Evolutionary conservation across 805 yeast species (phyloP).

Genomic region (Lachancea nothofagi): DNA sequence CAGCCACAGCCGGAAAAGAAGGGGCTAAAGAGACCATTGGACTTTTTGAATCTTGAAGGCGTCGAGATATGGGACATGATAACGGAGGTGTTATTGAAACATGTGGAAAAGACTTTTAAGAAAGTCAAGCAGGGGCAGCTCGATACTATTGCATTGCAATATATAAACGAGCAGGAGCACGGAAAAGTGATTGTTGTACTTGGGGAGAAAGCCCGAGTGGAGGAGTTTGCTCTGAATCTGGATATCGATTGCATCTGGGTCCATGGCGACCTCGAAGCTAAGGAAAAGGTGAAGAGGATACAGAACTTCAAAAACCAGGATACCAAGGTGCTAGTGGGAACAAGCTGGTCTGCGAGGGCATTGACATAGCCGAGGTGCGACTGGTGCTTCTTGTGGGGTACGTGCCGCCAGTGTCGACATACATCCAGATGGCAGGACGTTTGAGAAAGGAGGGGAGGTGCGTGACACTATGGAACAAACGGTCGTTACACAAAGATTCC

Average conservation of each 20-base stretch:
- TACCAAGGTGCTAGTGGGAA: not conserved
- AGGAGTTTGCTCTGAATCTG: not conserved
- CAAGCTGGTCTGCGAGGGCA: slow-evolving; percentile 1
- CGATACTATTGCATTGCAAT: not conserved
- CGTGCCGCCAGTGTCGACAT: not conserved
- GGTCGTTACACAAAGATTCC: not conserved
- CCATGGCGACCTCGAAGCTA: not conserved
- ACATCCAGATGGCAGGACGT: not conserved
- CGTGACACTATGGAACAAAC: not conserved
- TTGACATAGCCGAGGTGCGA: not conserved
- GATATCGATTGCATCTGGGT: not conserved
- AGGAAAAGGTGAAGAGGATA: not conserved
- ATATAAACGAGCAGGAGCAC: not conserved
- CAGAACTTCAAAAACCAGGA: not conserved
- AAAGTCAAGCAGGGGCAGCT: not conserved
- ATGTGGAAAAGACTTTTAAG: not conserved
- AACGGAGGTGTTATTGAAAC: not conserved
- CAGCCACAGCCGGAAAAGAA: not conserved
- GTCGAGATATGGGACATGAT: not conserved
- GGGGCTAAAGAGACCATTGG: not conserved
- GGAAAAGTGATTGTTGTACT: not conserved
- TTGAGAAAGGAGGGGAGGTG: not conserved
- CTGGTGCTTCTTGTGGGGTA: not conserved
- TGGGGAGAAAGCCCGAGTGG: not conserved
- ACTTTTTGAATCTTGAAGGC: too few relatives aligned